Evolutionary conservation across 2,329 filamentous ascomycete species (phyloP).

Genomic region (Trichophyton rubrum): DNA sequence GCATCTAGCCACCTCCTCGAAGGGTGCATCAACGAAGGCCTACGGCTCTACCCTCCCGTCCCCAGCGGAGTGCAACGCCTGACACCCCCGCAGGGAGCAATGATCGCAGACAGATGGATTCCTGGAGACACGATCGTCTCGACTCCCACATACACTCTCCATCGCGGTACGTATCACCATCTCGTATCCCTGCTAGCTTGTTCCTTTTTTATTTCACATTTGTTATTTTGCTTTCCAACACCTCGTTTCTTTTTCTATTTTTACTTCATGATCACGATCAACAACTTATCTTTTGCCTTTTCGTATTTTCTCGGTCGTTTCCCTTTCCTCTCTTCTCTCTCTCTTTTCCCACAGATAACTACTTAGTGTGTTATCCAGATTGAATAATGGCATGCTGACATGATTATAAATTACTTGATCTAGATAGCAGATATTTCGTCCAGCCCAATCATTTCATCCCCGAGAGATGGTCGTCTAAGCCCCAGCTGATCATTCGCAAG

Average conservation of each 20-base stretch:
- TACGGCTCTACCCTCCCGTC: slow-evolving; percentile 24
- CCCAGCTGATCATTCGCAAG: slow-evolving; percentile 16
- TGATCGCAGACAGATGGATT: slow-evolving; percentile 20
- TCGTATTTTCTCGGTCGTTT: background rate
- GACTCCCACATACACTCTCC: slow-evolving; percentile 14
- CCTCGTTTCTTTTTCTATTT: background rate
- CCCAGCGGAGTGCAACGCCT: slow-evolving; percentile 21
- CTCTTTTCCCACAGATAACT: no score
- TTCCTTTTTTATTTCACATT: background rate
- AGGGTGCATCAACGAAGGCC: slow-evolving; percentile 18
- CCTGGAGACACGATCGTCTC: slow-evolving; percentile 20
- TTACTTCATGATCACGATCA: background rate
- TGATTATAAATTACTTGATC: background rate
- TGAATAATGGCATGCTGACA: background rate
- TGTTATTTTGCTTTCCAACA: background rate
- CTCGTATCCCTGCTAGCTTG: background rate
- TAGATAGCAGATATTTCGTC: slow-evolving; percentile 3
- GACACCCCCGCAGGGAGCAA: slow-evolving; percentile 24
- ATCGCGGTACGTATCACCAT: slow-evolving; percentile 11
- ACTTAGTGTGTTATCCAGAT: background rate
- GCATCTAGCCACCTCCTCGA: slow-evolving; percentile 5
- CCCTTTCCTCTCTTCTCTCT: background rate
- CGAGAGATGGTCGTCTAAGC: slow-evolving; percentile 20
- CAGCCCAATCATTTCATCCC: slow-evolving; percentile 20
- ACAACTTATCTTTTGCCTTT: background rate